Conservation (phyloP, 805 yeast species). For the Saccharomyces mikatae region DNA sequence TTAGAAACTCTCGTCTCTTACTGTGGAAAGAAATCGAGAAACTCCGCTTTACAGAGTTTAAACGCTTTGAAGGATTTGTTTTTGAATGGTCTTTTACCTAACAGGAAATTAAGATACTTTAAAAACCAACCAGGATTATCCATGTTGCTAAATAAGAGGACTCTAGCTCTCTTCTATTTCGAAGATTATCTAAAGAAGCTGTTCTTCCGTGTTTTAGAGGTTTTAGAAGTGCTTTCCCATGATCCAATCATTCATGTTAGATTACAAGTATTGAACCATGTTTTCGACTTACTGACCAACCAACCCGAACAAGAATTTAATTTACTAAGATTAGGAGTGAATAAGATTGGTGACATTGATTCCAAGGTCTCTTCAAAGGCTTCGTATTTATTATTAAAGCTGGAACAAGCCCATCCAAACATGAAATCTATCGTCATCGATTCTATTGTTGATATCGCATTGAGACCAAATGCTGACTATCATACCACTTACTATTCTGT, state of each 20-base stretch:
- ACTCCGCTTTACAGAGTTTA: slow-evolving; percentile 84
- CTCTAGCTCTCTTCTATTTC: slow-evolving; percentile 68
- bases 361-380: slow-evolving; percentile 85
- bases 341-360: slow-evolving; percentile 89
- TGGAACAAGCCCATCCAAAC: slow-evolving; percentile 90
- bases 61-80: slow-evolving; percentile 86
- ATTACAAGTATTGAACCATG: slow-evolving; percentile 63
- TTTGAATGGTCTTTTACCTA: slow-evolving; percentile 74
- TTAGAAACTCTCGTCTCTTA: slow-evolving; percentile 67
- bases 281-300: slow-evolving; percentile 68
- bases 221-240: slow-evolving; percentile 73
- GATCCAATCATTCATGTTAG: slow-evolving; percentile 88
- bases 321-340: slow-evolving; percentile 77
- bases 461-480: slow-evolving; percentile 69
- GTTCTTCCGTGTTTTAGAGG: slow-evolving; percentile 67
- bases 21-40: slow-evolving; percentile 87
- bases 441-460: slow-evolving; percentile 70
- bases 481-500: slow-evolving; percentile 84
- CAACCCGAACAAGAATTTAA: slow-evolving; percentile 98
- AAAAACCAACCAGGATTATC: slow-evolving; percentile 59
- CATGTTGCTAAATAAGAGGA: slow-evolving; percentile 39
- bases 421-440: slow-evolving; percentile 81
- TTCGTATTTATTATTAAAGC: slow-evolving; percentile 67
- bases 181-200: slow-evolving; percentile 80
- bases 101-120: slow-evolving; percentile 72